Evolutionary conservation across 1,139 yeast species (phyloP).

Genomic region (Kluyveromyces sp.): DNA sequence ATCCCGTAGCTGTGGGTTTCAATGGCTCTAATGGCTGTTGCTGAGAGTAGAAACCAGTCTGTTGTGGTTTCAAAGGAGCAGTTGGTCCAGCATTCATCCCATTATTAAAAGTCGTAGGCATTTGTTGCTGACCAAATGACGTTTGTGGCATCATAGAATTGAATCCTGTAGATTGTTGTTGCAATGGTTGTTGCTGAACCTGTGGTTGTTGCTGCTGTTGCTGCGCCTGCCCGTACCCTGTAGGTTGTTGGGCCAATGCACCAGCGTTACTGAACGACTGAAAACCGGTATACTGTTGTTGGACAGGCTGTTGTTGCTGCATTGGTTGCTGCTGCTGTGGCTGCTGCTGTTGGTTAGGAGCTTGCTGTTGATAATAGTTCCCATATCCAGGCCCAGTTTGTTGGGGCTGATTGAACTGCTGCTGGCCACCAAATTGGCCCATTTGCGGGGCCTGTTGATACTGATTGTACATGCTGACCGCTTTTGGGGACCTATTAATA

Average conservation of each 20-base stretch:
- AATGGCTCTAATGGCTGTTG: constrained; percentile 29
- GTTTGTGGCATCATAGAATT: constrained; percentile 12
- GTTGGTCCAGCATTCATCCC: not conserved
- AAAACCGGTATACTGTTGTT: constrained; percentile 9
- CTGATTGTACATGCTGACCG: constrained; percentile 14
- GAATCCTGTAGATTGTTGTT: constrained; percentile 8
- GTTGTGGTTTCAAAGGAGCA: constrained; percentile 29
- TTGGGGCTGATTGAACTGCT: constrained; percentile 2
- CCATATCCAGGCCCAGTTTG: constrained; percentile 9
- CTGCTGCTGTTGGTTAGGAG: constrained; percentile 4
- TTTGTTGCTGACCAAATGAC: constrained; percentile 13
- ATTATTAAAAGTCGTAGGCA: constrained; percentile 6
- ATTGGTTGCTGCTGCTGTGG: constrained; percentile 7
- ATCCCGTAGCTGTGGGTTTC: constrained; percentile 32
- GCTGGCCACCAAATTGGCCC: constrained; percentile 1
- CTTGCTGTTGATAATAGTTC: constrained; percentile 7
- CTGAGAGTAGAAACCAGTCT: constrained; percentile 33
- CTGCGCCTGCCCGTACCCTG: constrained; percentile 8
- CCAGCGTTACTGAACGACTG: constrained; percentile 5
- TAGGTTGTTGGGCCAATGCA: constrained; percentile 5
- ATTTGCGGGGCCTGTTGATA: constrained; percentile 8
- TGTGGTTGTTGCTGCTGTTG: constrained; percentile 9
- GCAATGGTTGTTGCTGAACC: constrained; percentile 10
- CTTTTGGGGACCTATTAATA: not conserved
- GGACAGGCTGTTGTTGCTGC: not conserved